Evolutionary conservation across 352 stramenopile species (phyloP), one percentile per base, ranked within the genome.

Genomic region (Pythium phragmiticola): DNA sequence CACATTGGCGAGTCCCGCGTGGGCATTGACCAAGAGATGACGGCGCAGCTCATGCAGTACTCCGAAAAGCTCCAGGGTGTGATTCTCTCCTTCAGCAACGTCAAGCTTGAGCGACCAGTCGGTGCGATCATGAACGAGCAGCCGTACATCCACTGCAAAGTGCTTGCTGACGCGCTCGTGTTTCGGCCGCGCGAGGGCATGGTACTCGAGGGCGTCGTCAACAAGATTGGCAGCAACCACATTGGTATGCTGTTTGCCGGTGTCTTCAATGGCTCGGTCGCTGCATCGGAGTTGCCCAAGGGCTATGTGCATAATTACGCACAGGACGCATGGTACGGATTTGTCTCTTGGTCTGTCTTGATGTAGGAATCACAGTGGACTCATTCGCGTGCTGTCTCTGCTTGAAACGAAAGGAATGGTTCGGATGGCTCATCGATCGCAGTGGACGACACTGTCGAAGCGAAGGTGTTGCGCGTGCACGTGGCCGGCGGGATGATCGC

Each of bases 171-270:
- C 45, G 82, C 80, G 47, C 73, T 94, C 13, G 77, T 94, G 36
- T 94, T 94, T 66, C 78, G 77, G 11, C 85, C 85, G 2, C 69
- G 64, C 45, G 69, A 84, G 26, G 83, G 85, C 37, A 92, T 92
- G 85, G 57, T 50, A 37, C 71, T 94, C 28, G 65, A 75, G 33
- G 85, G 74, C 16, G 57, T 78, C 5, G 77, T 94, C 56, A 92
- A 91, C 70, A 94, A 94, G 76, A 90, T 94, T 57, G 85, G 85
- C 43, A 91, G 81, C 68, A 94, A 90, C 72, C 85, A 94, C 69
- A 76, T 94, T 46, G 85, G 85, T 63, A 84, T 94, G 76, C 77
- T 94, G 49, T 85, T 92, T 41, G 80, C 78, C 14, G 85, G 83
- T 46, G 82, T 92, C 12, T 94, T 94, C 63, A 94, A 92, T 60